Conservation (phyloP, 805 yeast species). For the Suhomyces xylopsoci region DNA sequence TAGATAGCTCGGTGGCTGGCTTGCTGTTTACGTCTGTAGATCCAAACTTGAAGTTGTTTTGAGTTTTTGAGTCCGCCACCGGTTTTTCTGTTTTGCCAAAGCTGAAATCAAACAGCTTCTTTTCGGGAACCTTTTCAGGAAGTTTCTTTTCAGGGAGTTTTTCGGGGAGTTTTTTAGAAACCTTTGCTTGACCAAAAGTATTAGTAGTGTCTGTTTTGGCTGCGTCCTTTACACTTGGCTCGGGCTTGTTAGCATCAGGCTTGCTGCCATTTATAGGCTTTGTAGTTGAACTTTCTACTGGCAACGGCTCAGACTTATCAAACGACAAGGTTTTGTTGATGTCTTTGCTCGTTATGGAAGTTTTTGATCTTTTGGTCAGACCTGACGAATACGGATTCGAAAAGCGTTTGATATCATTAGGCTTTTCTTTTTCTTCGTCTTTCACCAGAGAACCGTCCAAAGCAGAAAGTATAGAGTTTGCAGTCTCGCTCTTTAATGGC, state of each 20-base stretch:
- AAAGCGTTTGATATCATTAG: constrained; percentile 6
- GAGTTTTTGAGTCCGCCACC: background rate
- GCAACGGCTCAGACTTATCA: constrained; percentile 28
- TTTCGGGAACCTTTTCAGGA: background rate
- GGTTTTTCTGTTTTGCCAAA: background rate
- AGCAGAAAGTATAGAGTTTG: constrained; percentile 36
- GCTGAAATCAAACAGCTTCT: constrained; percentile 5
- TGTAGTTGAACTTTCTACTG: constrained; percentile 1
- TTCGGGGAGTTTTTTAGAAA: background rate
- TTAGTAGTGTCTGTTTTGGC: background rate
- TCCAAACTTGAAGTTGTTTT: background rate
- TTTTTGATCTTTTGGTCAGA: constrained; percentile 7
- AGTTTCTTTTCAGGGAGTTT: background rate
- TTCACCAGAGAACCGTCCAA: constrained; percentile 24
- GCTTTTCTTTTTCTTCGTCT: background rate
- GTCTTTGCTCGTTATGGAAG: constrained; percentile 29
- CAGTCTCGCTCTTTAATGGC: constrained; percentile 31
- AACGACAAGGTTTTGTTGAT: constrained; percentile 35
- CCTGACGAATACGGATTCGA: constrained; percentile 11
- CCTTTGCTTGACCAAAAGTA: background rate
- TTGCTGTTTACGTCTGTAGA: background rate
- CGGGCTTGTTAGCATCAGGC: background rate
- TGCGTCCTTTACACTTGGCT: background rate
- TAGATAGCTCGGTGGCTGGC: background rate
- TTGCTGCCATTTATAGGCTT: background rate